Base-by-base conservation (phyloP, 2,329 filamentous ascomycete species). In the Xylaria sp. region DNA sequence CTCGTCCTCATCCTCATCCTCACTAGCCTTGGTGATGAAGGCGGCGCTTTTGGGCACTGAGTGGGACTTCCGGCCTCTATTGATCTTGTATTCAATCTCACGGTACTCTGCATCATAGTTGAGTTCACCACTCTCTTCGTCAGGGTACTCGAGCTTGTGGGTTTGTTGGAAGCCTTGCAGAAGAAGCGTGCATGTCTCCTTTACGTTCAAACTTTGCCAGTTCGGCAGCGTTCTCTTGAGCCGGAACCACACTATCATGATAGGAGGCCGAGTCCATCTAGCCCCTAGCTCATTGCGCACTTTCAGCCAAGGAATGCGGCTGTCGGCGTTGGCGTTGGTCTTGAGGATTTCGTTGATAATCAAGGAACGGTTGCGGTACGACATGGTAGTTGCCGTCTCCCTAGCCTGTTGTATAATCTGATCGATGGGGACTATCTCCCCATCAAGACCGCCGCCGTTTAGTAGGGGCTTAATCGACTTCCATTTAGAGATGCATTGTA, bases 401-500 rank as follows among this genome's bases (percentile, higher is more conserved):
- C 73, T 72, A n/a, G 72, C 71, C 19, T 68, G 67, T 31, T 65
- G 44, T 46, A 75, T 71, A 11, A 71, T 64, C n/a, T 72, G 54
- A 1, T 70, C 67, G 23, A 57, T 54, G 2, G 60, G 40, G 19
- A 66, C 43, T 0, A 68, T 19, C 47, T 68, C 62, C 19, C 66
- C 67, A 40, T 73, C 72, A 2, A 73, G 66, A 15, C 57, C 65
- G 19, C 63, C 67, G 7, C 66, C 67, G 40, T 63, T 58, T 13
- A 65, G 64, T 48, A 66, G 67, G 15, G 64, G 58, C 17, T 68
- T 68, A 10, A 86, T 66, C 27, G 77, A 73, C 61, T 83, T 85
- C 87, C 88, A 92, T 71, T 93, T 92, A 25, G 81, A 80, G 25
- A 83, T 80, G 71, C 89, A 92, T 72, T 91, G 89, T 23, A 90